A percentile compares a stretch with the other conserved stretches of the same genome.
Evolutionary conservation across 2,329 filamentous ascomycete species (phyloP).

Genomic region (Colletotrichum sp.): DNA sequence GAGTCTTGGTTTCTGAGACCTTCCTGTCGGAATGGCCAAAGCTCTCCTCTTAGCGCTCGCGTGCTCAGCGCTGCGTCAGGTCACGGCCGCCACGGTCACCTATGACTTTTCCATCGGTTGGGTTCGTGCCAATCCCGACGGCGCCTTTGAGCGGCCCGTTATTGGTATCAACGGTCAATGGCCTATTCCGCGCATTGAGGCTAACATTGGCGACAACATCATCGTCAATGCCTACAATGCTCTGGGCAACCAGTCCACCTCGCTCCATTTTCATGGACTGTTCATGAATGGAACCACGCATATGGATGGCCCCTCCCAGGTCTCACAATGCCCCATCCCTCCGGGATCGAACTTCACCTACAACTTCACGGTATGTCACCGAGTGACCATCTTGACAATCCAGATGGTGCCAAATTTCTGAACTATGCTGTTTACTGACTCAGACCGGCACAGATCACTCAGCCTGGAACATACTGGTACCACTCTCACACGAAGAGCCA

Average conservation of each 20-base stretch:
- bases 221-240: slow-evolving; percentile 64
- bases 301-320: slow-evolving; percentile 73
- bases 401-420: neutral
- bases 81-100: slow-evolving; percentile 43
- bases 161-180: slow-evolving; percentile 81
- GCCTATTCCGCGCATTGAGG: slow-evolving; percentile 73
- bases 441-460: slow-evolving; percentile 42
- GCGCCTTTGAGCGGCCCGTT: slow-evolving; percentile 54
- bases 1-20: neutral
- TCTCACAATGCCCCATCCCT: slow-evolving; percentile 71
- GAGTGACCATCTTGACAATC: slow-evolving; percentile 20
- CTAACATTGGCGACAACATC: slow-evolving; percentile 65
- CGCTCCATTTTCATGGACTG: slow-evolving; percentile 74
- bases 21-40: neutral
- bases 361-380: slow-evolving; percentile 63
- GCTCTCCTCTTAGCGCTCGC: neutral
- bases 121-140: slow-evolving; percentile 44
- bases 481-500: slow-evolving; percentile 72
- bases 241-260: slow-evolving; percentile 67
- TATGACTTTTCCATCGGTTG: slow-evolving; percentile 75
- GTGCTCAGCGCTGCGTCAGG: neutral
- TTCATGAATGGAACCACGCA: slow-evolving; percentile 70
- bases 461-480: slow-evolving; percentile 82
- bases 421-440: slow-evolving; percentile 38
- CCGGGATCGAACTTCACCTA: slow-evolving; percentile 72